Evolutionary conservation across 2,329 filamentous ascomycete species (phyloP).

Genomic region (Aspergillus fumigatus): DNA sequence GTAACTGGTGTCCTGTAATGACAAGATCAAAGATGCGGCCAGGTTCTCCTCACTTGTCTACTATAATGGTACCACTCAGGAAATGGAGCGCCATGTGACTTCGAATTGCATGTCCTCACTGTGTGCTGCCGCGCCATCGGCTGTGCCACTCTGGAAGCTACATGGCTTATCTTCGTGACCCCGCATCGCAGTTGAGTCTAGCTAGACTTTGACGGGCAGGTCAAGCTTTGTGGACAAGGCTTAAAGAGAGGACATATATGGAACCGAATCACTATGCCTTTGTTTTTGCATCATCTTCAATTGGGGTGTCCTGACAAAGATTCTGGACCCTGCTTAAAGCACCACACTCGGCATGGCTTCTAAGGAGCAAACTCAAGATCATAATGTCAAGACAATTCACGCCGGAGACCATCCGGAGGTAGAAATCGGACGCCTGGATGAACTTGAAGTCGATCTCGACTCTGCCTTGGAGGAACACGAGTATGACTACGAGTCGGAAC

Average conservation of each 20-base stretch:
- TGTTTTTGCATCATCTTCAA: neutral
- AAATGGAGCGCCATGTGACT: neutral
- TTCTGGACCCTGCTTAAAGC: neutral
- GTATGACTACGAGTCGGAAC: slow-evolving; percentile 22
- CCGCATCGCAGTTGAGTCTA: neutral
- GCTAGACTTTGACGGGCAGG: neutral
- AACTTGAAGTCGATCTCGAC: slow-evolving; percentile 3
- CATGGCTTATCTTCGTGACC: neutral
- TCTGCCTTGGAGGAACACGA: slow-evolving; percentile 7
- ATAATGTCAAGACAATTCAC: neutral
- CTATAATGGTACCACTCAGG: neutral
- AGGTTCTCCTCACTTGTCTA: too few relatives aligned
- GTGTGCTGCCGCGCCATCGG: neutral
- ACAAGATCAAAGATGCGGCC: neutral
- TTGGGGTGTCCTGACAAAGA: neutral
- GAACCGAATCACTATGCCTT: neutral
- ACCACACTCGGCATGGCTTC: neutral
- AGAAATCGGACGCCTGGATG: slow-evolving; percentile 9
- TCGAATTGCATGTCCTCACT: neutral
- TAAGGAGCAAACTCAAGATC: neutral
- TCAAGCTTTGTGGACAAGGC: neutral
- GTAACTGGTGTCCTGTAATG: neutral
- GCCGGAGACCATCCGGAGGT: slow-evolving; percentile 10
- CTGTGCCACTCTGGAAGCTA: neutral
- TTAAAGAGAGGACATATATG: neutral